Percentiles rank a stretch among this genome's conserved stretches.
phyloP scores from a whole-genome alignment of 2,329 filamentous ascomycete genomes.

The Parastagonospora nodorum region DNA sequence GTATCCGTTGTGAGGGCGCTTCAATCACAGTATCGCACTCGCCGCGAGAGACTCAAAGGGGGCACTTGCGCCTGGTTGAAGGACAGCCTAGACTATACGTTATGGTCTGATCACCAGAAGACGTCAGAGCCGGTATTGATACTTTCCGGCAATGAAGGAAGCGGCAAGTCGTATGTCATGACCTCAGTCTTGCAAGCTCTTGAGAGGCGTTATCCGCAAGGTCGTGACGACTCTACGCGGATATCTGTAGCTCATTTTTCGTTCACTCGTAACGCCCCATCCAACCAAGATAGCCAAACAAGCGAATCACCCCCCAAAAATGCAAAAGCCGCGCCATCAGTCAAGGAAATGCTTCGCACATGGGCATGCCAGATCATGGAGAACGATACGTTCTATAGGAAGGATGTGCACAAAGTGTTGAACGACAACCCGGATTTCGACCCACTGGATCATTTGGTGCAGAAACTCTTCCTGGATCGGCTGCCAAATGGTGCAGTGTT shows the following conservation, averaged over 20 bases:
- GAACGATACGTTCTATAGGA: background rate
- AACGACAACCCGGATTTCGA: background rate
- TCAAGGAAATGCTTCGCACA: background rate
- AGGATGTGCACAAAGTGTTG: background rate
- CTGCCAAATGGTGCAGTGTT: background rate
- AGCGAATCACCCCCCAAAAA: background rate
- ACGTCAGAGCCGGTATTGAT: background rate
- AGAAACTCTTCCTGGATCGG: background rate
- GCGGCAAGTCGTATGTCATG: background rate
- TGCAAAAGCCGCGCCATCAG: background rate
- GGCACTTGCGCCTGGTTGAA: background rate
- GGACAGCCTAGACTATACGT: background rate
- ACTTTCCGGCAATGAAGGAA: background rate
- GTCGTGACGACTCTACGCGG: background rate
- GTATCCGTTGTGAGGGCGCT: background rate
- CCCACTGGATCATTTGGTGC: background rate
- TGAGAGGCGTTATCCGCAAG: background rate
- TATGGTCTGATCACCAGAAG: background rate
- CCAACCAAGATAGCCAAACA: background rate
- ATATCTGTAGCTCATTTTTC: background rate
- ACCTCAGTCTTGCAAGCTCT: background rate
- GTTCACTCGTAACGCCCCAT: background rate
- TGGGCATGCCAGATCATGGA: background rate
- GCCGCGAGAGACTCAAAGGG: background rate
- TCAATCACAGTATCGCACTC: background rate